Evolutionary conservation across 2,329 filamentous ascomycete genomes (phyloP), one percentile per base, ranked within the genome.

Genomic region (Lomentospora prolificans): DNA sequence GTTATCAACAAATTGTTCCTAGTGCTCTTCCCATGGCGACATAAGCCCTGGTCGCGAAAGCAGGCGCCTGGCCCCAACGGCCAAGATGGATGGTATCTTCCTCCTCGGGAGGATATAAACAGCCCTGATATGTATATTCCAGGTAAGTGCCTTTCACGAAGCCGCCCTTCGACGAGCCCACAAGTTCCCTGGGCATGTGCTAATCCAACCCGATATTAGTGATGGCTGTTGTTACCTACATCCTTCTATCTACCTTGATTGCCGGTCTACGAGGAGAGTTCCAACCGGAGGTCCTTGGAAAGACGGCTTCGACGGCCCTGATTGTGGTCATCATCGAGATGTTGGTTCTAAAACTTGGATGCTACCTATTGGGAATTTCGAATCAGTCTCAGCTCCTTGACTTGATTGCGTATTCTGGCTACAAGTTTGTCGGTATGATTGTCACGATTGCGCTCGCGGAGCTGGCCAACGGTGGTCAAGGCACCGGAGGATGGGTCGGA

Each of bases 91-190:
- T 86, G 85, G 76, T 99, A 94, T 71, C 80, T 96, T 6, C 90
- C 94, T 4, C 94, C 94, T 2, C 81, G 94, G 61, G 92, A 99
- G 70, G 94, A 99, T 67, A 78, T 97, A 70, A 99, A 99, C 73
- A 95, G 90, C 61, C 94, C 95, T 14, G 94, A 99, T 72, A 97
- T 99, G 91, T 99, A 99, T 74, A 99, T 99, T 64, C 91, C 91
- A 58, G 72, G 74, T 78, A 63, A 33, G 30, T 33, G 71, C n/a
- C n/a, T n/a, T n/a, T n/a, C n/a, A n/a, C n/a, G n/a, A 65, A 14
- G 33, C 31, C 39, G 28, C 14, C n/a, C 41, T 8, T 33, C 36
- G 5, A 36, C 39, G 22, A 7, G 6, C 22, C 53, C 22, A 6
- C 27, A n/a, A 41, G n/a, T 33, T 24, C 5, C 24, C 10, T 46